phyloP scores from a whole-genome alignment of 306 rosid genomes.

The Ziziphus jujuba region DNA sequence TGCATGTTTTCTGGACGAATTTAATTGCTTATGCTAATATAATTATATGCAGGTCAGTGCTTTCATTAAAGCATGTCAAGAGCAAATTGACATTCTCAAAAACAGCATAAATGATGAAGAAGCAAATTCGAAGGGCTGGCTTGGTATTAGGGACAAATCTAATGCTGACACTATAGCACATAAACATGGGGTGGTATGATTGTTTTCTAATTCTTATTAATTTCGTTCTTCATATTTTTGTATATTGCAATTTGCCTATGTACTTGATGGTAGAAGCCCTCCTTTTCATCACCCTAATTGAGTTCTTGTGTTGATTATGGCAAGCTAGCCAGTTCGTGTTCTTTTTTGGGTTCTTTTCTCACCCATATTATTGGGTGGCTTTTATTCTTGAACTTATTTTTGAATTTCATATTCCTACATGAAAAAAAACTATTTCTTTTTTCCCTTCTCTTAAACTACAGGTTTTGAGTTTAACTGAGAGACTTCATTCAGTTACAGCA shows the following conservation, averaged over 20 bases:
- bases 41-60: slow-evolving; percentile 69
- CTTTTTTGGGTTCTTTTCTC: not conserved
- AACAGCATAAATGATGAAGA: slow-evolving; percentile 74
- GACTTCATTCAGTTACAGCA: slow-evolving; percentile 80
- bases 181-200: slow-evolving; percentile 98
- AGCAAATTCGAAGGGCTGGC: slow-evolving; percentile 80
- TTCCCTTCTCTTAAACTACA: slow-evolving; percentile 23
- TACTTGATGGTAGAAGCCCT: not conserved
- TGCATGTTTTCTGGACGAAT: slow-evolving; percentile 8
- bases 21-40: slow-evolving; percentile 11
- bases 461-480: slow-evolving; percentile 92
- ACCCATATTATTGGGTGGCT: not conserved
- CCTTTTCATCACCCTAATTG: not conserved
- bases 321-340: not conserved
- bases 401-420: not conserved
- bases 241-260: not conserved
- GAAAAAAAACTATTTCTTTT: not conserved
- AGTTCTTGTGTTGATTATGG: not conserved
- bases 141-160: slow-evolving; percentile 60
- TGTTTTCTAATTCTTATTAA: slow-evolving; percentile 21
- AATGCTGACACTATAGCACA: slow-evolving; percentile 86
- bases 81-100: slow-evolving; percentile 83
- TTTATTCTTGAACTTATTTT: not conserved
- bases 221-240: not conserved
- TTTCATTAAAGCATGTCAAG: slow-evolving; percentile 90